Evolutionary conservation across 441 rosid species (phyloP).

Genomic region (Mallotus japonicus): DNA sequence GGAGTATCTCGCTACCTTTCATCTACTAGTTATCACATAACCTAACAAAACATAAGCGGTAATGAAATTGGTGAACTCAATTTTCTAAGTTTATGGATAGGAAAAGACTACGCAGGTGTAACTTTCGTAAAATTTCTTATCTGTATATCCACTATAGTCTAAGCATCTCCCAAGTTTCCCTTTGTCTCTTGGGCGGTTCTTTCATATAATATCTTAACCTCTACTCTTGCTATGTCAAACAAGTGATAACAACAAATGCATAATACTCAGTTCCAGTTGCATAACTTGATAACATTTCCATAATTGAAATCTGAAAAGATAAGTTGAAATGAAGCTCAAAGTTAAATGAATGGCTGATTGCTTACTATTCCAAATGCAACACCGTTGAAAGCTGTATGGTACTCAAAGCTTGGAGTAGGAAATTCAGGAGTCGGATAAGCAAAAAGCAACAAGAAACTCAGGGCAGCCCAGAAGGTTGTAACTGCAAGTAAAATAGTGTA

Average conservation of each 20-base stretch:
- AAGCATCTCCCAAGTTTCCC: not conserved
- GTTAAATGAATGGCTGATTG: conserved; percentile 13
- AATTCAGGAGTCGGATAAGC: conserved; percentile 94
- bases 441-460: conserved; percentile 84
- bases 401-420: conserved; percentile 96
- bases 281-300: not conserved
- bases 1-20: no score
- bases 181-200: not conserved
- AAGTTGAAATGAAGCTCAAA: not conserved
- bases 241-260: not conserved
- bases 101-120: no score
- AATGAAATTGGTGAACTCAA: no score
- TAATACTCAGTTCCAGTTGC: not conserved
- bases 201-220: not conserved
- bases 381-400: conserved; percentile 81
- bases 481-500: conserved; percentile 47
- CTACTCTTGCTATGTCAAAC: not conserved
- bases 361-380: conserved; percentile 95
- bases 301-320: not conserved
- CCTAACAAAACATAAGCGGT: no score
- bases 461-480: conserved; percentile 77
- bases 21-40: no score
- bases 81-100: no score
- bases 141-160: not conserved
- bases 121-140: not conserved